Percentiles rank a stretch among this genome's conserved stretches.
Evolutionary conservation across 495 filamentous ascomycete genomes (phyloP).

Genomic region (Podospora sp.): DNA sequence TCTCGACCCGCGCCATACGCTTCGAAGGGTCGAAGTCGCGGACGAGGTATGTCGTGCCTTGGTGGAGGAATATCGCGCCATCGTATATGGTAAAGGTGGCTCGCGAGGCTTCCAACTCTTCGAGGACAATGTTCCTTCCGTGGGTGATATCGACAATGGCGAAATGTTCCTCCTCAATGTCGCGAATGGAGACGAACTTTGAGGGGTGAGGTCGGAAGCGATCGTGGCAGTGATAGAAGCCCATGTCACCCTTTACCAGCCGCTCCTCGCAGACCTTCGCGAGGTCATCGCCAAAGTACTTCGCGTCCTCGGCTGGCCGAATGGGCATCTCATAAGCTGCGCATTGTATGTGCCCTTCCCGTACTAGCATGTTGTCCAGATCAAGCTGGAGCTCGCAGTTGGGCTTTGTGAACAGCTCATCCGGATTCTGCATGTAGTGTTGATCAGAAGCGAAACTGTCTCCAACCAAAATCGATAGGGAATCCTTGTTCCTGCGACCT

Average conservation of each 20-base stretch:
- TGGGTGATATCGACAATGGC: slow-evolving; percentile 89
- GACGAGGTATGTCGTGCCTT: slow-evolving; percentile 89
- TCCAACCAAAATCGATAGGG: slow-evolving; percentile 87
- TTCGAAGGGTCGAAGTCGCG: slow-evolving; percentile 81
- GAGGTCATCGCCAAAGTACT: slow-evolving; percentile 81
- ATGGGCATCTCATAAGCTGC: slow-evolving; percentile 96
- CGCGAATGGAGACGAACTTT: slow-evolving; percentile 82
- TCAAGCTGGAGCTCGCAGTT: slow-evolving; percentile 89
- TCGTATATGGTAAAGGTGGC: slow-evolving; percentile 97
- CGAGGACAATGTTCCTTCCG: slow-evolving; percentile 79
- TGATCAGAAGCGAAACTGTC: slow-evolving; percentile 92
- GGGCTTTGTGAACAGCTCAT: slow-evolving; percentile 93
- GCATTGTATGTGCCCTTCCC: slow-evolving; percentile 94
- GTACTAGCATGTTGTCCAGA: slow-evolving; percentile 83
- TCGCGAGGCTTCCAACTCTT: slow-evolving; percentile 93
- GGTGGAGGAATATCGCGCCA: slow-evolving; percentile 96
- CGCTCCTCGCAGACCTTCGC: slow-evolving; percentile 71
- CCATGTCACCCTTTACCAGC: slow-evolving; percentile 69
- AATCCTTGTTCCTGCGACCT: slow-evolving; percentile 91
- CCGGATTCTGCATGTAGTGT: slow-evolving; percentile 94
- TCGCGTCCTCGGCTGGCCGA: slow-evolving; percentile 67
- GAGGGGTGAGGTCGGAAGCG: slow-evolving; percentile 86
- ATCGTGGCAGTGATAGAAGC: slow-evolving; percentile 87
- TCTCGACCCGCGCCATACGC: slow-evolving; percentile 67
- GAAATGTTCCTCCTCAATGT: slow-evolving; percentile 90